Conservation (phyloP, 352 stramenopile species). For the Phytophthora hybrid region DNA sequence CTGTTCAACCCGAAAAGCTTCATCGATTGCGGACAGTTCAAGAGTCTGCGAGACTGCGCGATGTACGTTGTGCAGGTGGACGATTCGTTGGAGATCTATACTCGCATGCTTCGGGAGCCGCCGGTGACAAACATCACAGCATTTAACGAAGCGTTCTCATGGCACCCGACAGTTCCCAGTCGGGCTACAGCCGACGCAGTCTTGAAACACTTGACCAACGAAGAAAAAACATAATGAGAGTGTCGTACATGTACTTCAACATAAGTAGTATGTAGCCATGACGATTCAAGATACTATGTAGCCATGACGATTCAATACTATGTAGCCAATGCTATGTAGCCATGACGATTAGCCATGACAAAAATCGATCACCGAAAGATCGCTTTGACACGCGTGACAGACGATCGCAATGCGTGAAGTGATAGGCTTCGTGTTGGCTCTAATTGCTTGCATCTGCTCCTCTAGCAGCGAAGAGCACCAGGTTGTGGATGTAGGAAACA, state of each 20-base stretch:
- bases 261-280: too few species aligned
- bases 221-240: not conserved
- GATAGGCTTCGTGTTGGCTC: not conserved
- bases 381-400: slow-evolving; percentile 51
- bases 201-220: not conserved
- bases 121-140: not conserved
- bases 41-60: too few species aligned
- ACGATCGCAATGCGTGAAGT: not conserved
- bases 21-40: not conserved
- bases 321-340: too few species aligned
- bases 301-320: too few species aligned
- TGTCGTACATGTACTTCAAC: too few species aligned
- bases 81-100: not conserved
- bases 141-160: not conserved
- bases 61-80: not conserved
- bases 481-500: slow-evolving; percentile 20
- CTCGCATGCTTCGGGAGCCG: not conserved
- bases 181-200: not conserved
- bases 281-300: too few species aligned
- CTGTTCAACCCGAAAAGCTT: not conserved
- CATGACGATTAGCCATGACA: not conserved
- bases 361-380: not conserved
- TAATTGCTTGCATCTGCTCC: not conserved
- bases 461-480: not conserved
- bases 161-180: not conserved